Conservation (phyloP, 345 rosid genomes). For the Citrus australasica region DNA sequence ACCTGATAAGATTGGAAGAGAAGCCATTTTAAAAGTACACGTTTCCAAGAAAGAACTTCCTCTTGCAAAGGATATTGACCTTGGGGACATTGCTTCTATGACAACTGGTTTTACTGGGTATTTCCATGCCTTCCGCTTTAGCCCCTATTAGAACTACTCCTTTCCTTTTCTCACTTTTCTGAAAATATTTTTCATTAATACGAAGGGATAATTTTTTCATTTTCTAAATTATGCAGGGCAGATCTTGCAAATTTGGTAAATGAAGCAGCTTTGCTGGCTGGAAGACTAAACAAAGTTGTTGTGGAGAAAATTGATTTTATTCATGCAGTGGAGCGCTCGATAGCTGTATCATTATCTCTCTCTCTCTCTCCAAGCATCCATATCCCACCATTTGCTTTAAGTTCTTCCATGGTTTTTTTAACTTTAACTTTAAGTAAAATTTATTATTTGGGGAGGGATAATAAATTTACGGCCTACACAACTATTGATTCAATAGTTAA, state of each 20-base stretch:
- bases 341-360: conserved; percentile 58
- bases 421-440: background rate
- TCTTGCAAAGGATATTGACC: conserved; percentile 67
- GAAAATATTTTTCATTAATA: background rate
- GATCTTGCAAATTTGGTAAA: conserved; percentile 97
- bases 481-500: background rate
- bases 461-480: background rate
- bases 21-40: conserved; percentile 88
- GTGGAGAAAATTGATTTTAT: conserved; percentile 88
- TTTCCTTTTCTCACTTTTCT: background rate
- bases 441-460: background rate
- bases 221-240: conserved; percentile 55
- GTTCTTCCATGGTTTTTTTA: background rate
- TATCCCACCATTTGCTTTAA: background rate
- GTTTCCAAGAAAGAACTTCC: conserved; percentile 84
- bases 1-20: conserved; percentile 89
- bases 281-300: conserved; percentile 67
- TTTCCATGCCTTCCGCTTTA: conserved; percentile 4
- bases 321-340: conserved; percentile 90
- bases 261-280: conserved; percentile 97
- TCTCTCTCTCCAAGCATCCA: background rate
- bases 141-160: background rate
- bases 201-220: background rate
- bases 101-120: conserved; percentile 99
- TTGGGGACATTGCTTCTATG: conserved; percentile 82